phyloP scores from a whole-genome alignment of 2,329 filamentous ascomycete species.

The Leptoxyphium fumago region DNA sequence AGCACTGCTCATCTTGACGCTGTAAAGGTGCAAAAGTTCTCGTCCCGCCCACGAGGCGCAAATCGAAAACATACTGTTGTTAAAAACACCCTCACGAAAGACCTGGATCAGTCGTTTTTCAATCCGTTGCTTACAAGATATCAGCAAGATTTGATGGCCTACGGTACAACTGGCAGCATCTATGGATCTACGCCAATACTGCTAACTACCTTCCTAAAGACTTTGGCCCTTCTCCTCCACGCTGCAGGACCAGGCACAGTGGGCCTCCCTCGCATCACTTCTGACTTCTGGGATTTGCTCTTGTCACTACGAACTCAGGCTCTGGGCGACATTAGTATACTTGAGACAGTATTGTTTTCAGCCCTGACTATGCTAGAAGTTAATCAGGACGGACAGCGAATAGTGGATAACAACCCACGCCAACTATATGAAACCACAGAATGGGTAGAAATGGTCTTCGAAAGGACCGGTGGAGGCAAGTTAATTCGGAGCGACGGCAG shows the following conservation, averaged over 20 bases:
- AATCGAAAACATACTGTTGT: constrained; percentile 45
- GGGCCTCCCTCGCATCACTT: constrained; percentile 62
- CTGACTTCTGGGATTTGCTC: constrained; percentile 72
- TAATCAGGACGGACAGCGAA: constrained; percentile 53
- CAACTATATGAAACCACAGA: constrained; percentile 75
- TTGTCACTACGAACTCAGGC: constrained; percentile 47
- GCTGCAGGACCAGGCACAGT: constrained; percentile 69
- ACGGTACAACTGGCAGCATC: constrained; percentile 26
- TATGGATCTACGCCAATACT: constrained; percentile 62
- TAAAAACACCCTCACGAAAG: constrained; percentile 61
- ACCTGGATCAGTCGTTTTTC: constrained; percentile 69
- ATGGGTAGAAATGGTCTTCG: constrained; percentile 70
- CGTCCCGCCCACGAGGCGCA: constrained; percentile 51
- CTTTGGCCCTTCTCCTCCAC: constrained; percentile 67
- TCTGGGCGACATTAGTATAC: constrained; percentile 38
- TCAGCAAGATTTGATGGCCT: constrained; percentile 20
- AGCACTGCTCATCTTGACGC: constrained; percentile 59
- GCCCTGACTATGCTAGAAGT: constrained; percentile 71
- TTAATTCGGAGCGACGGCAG: constrained; percentile 28
- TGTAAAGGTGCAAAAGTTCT: constrained; percentile 82
- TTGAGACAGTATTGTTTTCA: constrained; percentile 62
- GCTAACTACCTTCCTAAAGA: constrained; percentile 70
- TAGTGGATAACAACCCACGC: constrained; percentile 60
- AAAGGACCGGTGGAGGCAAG: constrained; percentile 22
- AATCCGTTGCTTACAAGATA: constrained; percentile 67